A percentile compares a stretch with the other conserved stretches of the same genome.
Conservation (phyloP, 768 basidiomycete species). For the Suillus hirtellus region DNA sequence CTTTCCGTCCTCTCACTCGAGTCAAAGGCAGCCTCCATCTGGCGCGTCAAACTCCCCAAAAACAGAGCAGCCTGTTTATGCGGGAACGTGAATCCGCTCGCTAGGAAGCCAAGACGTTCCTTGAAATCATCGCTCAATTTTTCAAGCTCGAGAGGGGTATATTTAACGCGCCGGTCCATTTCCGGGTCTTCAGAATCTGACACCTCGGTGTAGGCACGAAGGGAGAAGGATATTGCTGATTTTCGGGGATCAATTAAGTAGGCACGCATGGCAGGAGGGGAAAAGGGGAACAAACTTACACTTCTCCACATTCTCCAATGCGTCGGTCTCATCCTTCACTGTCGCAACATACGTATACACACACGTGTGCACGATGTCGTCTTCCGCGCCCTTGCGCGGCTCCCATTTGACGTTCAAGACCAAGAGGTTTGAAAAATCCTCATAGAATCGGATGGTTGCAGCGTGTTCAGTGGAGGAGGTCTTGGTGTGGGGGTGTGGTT, state of each 20-base stretch:
- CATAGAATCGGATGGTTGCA: constrained; percentile 72
- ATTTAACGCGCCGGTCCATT: constrained; percentile 43
- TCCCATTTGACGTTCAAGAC: constrained; percentile 60
- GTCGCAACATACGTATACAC: constrained; percentile 55
- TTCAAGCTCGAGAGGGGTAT: constrained; percentile 64
- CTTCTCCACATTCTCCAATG: constrained; percentile 36
- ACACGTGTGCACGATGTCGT: constrained; percentile 67
- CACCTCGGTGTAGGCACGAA: constrained; percentile 49
- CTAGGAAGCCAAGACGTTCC: constrained; percentile 61
- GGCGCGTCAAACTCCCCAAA: constrained; percentile 28
- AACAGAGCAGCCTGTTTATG: constrained; percentile 68
- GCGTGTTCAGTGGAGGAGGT: constrained; percentile 45
- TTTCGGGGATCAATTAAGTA: constrained; percentile 5
- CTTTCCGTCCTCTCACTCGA: neutral
- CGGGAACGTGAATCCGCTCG: constrained; percentile 65
- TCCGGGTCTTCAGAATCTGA: constrained; percentile 33
- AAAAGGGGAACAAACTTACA: constrained; percentile 18
- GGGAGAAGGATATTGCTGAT: constrained; percentile 60
- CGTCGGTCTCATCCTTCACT: constrained; percentile 31
- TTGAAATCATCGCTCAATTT: constrained; percentile 58
- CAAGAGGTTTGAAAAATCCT: constrained; percentile 81
- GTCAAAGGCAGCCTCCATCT: constrained; percentile 5
- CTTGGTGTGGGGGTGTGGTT: constrained; percentile 37
- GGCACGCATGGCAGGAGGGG: constrained; percentile 10
- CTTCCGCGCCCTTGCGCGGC: constrained; percentile 39